Evolutionary conservation across 805 yeast species (phyloP).

Genomic region (Kuraishia floccosa): DNA sequence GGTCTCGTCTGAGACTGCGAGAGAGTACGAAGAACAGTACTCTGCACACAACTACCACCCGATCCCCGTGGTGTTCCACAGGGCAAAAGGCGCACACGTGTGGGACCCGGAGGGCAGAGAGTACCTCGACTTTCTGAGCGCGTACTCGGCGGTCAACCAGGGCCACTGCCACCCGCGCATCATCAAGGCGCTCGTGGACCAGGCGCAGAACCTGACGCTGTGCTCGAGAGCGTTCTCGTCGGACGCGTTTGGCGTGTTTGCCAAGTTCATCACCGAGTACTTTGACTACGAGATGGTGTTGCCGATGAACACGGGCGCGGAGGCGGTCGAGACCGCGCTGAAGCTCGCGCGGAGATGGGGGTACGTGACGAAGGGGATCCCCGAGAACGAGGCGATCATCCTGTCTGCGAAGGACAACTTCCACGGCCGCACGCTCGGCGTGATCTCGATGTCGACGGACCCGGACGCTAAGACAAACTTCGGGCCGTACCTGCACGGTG

Average conservation of each 20-base stretch:
- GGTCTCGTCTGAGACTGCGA: slow-evolving; percentile 55
- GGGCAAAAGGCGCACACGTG: slow-evolving; percentile 83
- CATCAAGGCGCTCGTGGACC: slow-evolving; percentile 73
- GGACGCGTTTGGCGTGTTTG: slow-evolving; percentile 77
- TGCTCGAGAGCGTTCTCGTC: slow-evolving; percentile 90
- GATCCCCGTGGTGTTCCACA: slow-evolving; percentile 84
- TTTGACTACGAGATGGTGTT: slow-evolving; percentile 87
- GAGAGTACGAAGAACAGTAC: slow-evolving; percentile 59
- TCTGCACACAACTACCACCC: slow-evolving; percentile 98
- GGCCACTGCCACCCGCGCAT: slow-evolving; percentile 97
- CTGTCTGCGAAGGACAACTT: slow-evolving; percentile 83
- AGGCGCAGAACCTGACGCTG: slow-evolving; percentile 74
- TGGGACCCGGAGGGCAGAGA: slow-evolving; percentile 98
- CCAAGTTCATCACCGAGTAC: slow-evolving; percentile 79
- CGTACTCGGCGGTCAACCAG: slow-evolving; percentile 95
- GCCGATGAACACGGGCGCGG: slow-evolving; percentile 99
- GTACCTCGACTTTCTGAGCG: slow-evolving; percentile 85
- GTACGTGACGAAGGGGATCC: slow-evolving; percentile 75
- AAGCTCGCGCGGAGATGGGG: slow-evolving; percentile 98
- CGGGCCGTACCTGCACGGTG: slow-evolving; percentile 81
- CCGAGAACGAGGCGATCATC: slow-evolving; percentile 75
- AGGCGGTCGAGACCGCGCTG: slow-evolving; percentile 93
- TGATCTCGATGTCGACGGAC: slow-evolving; percentile 93
- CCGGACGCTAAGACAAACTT: slow-evolving; percentile 82
- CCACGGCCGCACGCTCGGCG: slow-evolving; percentile 94